Evolutionary conservation across 345 rosid genomes (phyloP), one percentile per base, ranked within the genome.

Genomic region (Combretum micranthum): DNA sequence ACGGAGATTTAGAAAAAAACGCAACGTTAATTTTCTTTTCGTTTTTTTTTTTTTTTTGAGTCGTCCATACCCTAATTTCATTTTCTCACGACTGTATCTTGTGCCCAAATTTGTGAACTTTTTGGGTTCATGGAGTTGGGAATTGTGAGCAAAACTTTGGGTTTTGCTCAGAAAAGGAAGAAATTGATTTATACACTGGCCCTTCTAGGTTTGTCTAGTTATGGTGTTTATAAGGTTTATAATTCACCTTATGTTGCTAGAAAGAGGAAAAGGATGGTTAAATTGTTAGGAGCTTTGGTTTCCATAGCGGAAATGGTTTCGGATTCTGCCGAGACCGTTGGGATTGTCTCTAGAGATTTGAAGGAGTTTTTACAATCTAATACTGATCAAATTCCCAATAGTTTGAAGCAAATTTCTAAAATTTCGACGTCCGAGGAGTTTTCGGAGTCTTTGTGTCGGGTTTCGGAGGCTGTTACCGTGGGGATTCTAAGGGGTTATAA

Each of bases 391-490:
- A 73, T 87, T 52, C 99, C 99, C 10, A 85, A 79, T 52, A 90
- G 99, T 55, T 69, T 94, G 69, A 90, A 64, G 72, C 99, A 94
- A 72, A 72, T 94, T 62, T 77, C 95, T 0, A 94, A 87, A 76
- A 81, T 94, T 56, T 72, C 83, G 0, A 82, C 56, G 42, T 90
- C 96, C 0, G 74, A 70, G 22, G 96, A 87, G 69, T 81, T 90
- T 43, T 73, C 75, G 2, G 73, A 68, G 70, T 80, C 93, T 11
- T 59, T 94, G 56, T 59, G 69, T 56, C 68, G 77, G 69, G 74
- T 73, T 68, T 76, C 87, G 51, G 74, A 83, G 81, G 95, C 87
- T 42, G 47, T 85, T 32, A 85, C 95, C 0, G 54, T 74, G 39
- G 99, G 97, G 49, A 52, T 87, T 69, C 22, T 75, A 50, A 67